These are phyloP conservation scores for Cenchrus americanus DNA, from an alignment of 176 grass and related monocot genomes.

Conservation along the genomic window DNA sequence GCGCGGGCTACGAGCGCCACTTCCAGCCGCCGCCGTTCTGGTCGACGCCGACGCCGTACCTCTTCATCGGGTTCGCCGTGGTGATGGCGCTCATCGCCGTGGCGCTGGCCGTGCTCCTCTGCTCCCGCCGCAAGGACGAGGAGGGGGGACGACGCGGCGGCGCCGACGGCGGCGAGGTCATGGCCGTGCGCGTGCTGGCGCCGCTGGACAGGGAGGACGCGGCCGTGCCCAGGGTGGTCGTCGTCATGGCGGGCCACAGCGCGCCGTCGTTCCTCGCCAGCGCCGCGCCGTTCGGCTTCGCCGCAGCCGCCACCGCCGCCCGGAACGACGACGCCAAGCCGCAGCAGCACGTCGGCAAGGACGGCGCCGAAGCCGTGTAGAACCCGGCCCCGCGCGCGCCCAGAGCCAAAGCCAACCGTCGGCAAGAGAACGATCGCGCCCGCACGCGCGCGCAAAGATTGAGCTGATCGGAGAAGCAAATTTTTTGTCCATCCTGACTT, in stretches of 20 bases:
- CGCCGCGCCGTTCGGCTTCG: slow-evolving; percentile 42
- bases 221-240: slow-evolving; percentile 52
- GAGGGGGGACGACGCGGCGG: neutral
- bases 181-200: slow-evolving; percentile 41
- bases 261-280: slow-evolving; percentile 63
- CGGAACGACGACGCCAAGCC: neutral
- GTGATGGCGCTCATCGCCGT: slow-evolving; percentile 61
- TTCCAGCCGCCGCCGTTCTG: slow-evolving; percentile 53
- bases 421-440: neutral
- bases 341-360: neutral
- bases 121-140: slow-evolving; percentile 50
- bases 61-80: slow-evolving; percentile 62
- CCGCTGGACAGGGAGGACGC: slow-evolving; percentile 54
- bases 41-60: slow-evolving; percentile 67
- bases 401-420: neutral
- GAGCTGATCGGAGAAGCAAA: neutral
- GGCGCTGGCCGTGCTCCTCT: slow-evolving; percentile 58
- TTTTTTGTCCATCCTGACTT: slow-evolving; percentile 29
- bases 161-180: neutral
- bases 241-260: slow-evolving; percentile 64
- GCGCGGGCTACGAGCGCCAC: neutral
- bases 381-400: too few relatives aligned
- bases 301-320: too few relatives aligned
- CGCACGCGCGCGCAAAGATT: neutral
- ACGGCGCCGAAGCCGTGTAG: slow-evolving; percentile 20